Conservation (phyloP, 371 early-diverging fungal species). For the Gilbertella persicaria region DNA sequence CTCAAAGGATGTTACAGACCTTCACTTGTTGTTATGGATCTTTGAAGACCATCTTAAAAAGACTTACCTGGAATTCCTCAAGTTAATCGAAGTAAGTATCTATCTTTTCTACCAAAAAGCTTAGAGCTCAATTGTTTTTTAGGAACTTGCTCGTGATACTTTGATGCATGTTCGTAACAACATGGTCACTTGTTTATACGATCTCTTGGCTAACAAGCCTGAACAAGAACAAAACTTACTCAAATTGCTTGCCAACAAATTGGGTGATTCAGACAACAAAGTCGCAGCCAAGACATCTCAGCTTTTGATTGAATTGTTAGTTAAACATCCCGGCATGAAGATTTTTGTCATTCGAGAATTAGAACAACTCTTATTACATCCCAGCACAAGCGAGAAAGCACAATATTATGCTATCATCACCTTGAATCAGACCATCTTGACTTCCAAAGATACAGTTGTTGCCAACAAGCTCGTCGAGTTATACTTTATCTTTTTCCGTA, state of each 20-base stretch:
- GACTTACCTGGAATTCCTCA: conserved; percentile 84
- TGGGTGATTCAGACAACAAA: conserved; percentile 91
- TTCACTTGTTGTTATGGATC: conserved; percentile 84
- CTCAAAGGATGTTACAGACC: conserved; percentile 57
- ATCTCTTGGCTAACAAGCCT: conserved; percentile 82
- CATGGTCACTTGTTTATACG: conserved; percentile 72
- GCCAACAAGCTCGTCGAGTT: conserved; percentile 86
- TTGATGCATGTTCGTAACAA: conserved; percentile 79
- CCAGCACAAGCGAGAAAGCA: conserved; percentile 71
- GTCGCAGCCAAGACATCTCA: conserved; percentile 84
- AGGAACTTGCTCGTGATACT: conserved; percentile 83
- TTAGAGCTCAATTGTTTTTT: not conserved
- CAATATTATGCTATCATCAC: conserved; percentile 88
- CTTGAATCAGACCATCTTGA: conserved; percentile 89
- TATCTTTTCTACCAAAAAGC: not conserved
- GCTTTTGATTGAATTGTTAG: conserved; percentile 72
- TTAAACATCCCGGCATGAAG: conserved; percentile 87
- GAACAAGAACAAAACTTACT: conserved; percentile 96
- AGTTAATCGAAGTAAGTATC: conserved; percentile 69
- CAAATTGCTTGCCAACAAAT: conserved; percentile 88
- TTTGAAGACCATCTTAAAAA: conserved; percentile 95
- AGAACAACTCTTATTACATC: conserved; percentile 81
- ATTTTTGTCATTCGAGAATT: conserved; percentile 82
- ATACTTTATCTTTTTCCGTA: conserved; percentile 91
- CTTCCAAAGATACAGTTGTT: conserved; percentile 64